Evolutionary conservation across 106 monocot genomes (phyloP), one percentile per base, ranked within the genome.

Genomic region (Alisma plantagoaquatica): DNA sequence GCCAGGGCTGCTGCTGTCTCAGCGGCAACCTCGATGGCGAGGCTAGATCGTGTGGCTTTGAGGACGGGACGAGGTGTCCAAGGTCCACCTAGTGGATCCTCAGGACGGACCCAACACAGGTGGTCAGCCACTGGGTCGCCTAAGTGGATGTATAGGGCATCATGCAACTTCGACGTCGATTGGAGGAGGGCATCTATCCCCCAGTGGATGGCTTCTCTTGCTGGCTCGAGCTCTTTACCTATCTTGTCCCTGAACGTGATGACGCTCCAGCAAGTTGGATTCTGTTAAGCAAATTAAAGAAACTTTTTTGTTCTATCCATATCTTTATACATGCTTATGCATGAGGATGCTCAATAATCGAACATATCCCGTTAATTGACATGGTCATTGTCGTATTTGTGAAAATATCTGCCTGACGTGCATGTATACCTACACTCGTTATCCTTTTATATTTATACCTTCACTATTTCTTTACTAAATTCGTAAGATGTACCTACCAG

Each of bases 181-280:
- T 77, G 80, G 70, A 86, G 85, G 38, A 86, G 85, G 73, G 76
- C 80, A 45, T 86, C 85, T 1, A 76, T 64, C 28, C 29, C 80
- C 85, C 85, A 86, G 9, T 64, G 60, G 3, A 80, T 32, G 2
- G 85, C 85, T 19, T 50, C 64, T n/a, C 49, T 58, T 1, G 79
- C 75, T 23, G 71, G 35, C 35, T n/a, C 8, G 2, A 75, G 35
- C 27, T 75, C 64, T 0, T 14, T 41, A 6, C 20, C 22, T 65
- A 79, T 72, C 31, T 59, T 27, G 26, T 42, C 67, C 1, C 79
- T 72, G 22, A 68, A 69, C 68, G 79, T 79, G 0, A 84, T 25
- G 47, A 84, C 72, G 17, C 84, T 69, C 84, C 84, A 84, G 3
- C 79, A 49, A 3, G n/a, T n/a, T n/a, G n/a, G n/a, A n/a, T n/a